Conservation (phyloP, 352 stramenopile species). For the Phytophthora podocarpi region DNA sequence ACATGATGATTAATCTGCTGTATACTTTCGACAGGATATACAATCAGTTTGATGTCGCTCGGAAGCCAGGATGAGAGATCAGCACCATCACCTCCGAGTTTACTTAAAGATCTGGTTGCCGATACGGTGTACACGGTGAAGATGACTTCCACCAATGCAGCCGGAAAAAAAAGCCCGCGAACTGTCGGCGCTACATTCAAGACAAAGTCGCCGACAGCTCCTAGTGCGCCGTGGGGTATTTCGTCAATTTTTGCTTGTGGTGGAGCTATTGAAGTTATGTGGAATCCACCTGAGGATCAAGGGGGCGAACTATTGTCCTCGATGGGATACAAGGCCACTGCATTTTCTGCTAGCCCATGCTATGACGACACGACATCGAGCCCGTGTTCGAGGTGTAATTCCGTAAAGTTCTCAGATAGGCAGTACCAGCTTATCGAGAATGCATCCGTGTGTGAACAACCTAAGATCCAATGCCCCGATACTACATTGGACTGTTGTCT, state of each 20-base stretch:
- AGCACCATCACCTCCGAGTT: constrained; percentile 13
- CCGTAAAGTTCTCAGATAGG: constrained; percentile 25
- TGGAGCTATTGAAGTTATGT: constrained; percentile 56
- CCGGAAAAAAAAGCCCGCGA: constrained; percentile 31
- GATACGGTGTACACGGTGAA: constrained; percentile 59
- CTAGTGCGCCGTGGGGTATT: constrained; percentile 45
- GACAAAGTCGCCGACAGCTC: constrained; percentile 28
- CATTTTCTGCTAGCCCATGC: constrained; percentile 41
- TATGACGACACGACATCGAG: constrained; percentile 13
- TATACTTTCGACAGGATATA: constrained; percentile 25
- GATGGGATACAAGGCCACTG: constrained; percentile 55
- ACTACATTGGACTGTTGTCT: constrained; percentile 51
- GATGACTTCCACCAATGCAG: constrained; percentile 44
- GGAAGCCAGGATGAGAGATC: constrained; percentile 19
- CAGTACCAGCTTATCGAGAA: constrained; percentile 31
- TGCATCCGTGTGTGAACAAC: constrained; percentile 20
- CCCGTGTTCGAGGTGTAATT: constrained; percentile 40
- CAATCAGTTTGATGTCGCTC: constrained; percentile 19
- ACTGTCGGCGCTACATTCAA: constrained; percentile 44
- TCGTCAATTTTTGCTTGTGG: constrained; percentile 36
- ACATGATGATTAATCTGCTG: neutral
- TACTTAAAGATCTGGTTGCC: constrained; percentile 38
- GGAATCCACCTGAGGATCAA: constrained; percentile 45
- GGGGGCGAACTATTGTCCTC: constrained; percentile 36
- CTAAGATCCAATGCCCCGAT: constrained; percentile 39